Percentiles rank a stretch among this genome's conserved stretches.
These are phyloP conservation scores for Carex parvula DNA, from an alignment of 176 grass and related monocot genomes.

Conservation along the genomic window DNA sequence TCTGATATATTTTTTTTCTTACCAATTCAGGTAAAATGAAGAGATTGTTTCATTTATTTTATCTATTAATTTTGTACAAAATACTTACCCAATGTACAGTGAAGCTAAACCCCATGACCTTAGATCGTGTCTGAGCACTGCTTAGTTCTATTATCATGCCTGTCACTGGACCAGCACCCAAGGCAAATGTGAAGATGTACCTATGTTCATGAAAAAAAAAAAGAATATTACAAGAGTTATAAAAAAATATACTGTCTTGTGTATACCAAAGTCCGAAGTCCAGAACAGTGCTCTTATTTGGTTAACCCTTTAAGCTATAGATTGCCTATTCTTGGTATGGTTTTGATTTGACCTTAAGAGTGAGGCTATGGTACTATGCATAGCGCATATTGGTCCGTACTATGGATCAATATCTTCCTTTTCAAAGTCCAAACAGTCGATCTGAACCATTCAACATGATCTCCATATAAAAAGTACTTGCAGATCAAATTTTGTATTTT, in stretches of 20 bases:
- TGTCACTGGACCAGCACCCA: constrained; percentile 93
- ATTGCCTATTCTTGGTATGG: neutral
- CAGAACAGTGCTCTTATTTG: neutral
- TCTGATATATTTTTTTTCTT: neutral
- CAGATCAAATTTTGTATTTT: no score
- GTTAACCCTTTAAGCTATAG: constrained; percentile 12
- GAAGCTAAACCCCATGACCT: constrained; percentile 97
- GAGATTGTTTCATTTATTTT: neutral
- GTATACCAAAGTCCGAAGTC: neutral
- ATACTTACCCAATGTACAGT: constrained; percentile 80
- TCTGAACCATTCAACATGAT: no score
- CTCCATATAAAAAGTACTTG: no score
- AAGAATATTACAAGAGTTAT: neutral
- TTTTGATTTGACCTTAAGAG: constrained; percentile 17
- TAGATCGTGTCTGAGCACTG: constrained; percentile 63
- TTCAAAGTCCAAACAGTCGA: no score
- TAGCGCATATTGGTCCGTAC: no score
- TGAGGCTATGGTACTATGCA: no score
- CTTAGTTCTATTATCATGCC: constrained; percentile 95
- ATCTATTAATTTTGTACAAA: neutral
- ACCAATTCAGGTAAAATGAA: neutral
- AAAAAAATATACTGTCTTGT: neutral
- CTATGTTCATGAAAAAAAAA: constrained; percentile 44
- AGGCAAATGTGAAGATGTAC: constrained; percentile 88
- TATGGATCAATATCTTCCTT: no score